These are phyloP conservation scores for Xanthoceras sorbifolium DNA, from an alignment of 345 rosid genomes.

Conservation along the genomic window DNA sequence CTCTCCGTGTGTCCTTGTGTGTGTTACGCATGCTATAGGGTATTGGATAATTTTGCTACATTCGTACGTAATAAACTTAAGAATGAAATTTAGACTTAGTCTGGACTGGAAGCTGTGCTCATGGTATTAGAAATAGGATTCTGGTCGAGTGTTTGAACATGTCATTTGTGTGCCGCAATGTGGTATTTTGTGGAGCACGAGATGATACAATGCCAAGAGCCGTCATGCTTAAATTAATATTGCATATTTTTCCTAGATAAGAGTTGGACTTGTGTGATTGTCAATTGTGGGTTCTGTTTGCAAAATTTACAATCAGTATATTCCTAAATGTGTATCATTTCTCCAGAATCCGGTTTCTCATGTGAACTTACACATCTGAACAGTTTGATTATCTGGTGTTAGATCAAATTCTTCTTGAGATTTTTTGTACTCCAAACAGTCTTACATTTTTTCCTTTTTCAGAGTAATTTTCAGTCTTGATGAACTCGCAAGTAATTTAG, in stretches of 20 bases:
- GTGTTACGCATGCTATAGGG: background rate
- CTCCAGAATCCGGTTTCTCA: background rate
- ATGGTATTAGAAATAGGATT: too few species aligned
- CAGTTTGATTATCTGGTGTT: background rate
- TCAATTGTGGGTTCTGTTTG: background rate
- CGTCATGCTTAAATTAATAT: background rate
- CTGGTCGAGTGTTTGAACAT: too few species aligned
- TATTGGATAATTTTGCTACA: background rate
- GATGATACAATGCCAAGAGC: background rate
- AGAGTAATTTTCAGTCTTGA: background rate
- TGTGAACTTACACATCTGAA: background rate
- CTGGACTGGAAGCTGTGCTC: too few species aligned
- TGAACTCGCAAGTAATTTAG: background rate
- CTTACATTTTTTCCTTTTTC: background rate
- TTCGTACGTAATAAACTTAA: background rate
- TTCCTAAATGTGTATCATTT: background rate
- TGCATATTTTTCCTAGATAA: background rate
- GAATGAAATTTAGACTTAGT: background rate
- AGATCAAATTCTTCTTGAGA: background rate
- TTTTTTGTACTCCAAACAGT: background rate
- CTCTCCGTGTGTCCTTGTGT: background rate
- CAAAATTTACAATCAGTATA: background rate
- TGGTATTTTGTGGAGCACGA: background rate
- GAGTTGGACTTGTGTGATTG: background rate
- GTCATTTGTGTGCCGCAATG: background rate